Evolutionary conservation across 2,329 filamentous ascomycete species (phyloP), one percentile per base, ranked within the genome.

Genomic region (Botryosphaeria agaves): DNA sequence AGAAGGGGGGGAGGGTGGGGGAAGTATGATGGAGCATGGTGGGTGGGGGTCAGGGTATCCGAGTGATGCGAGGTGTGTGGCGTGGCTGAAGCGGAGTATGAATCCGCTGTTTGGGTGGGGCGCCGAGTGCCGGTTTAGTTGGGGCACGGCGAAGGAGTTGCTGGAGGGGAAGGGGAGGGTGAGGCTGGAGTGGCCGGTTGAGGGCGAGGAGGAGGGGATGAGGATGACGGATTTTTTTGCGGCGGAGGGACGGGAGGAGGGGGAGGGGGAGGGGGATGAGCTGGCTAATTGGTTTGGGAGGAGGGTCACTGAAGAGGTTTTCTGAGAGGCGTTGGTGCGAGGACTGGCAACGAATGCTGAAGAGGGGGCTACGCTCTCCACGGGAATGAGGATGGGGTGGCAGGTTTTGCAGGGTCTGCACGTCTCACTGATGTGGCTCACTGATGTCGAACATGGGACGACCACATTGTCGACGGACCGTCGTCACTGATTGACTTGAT

Each of bases 51-150:
- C 82, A 1, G 89, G 89, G 1, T 98, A 98, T 50, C 89, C 89
- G 1, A 83, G 79, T 1, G 89, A 98, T 54, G 73, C 66, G 14
- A 69, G 79, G 37, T 92, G 84, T 43, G 71, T 77, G 2, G 53
- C 57, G 14, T 98, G 89, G 87, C 51, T 98, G 48, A 80, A 74
- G 55, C 60, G 59, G 23, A 89, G 87, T 40, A 87, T 94, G 75
- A 76, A 98, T 47, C 81, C 82, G 3, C 57, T 95, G 1, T 98
- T 95, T 58, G 89, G 89, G 9, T 98, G 89, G 87, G 85, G 87
- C 0, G 69, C 69, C 15, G 85, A 95, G 55, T 92, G 83, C 49
- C 67, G 89, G 4, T 95, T 94, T 47, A 93, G 84, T 47, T 98
- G 89, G 89, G 80, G 79, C 0, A 95, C 89, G 1, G 80, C 80